A percentile compares a stretch with the other conserved stretches of the same genome.
These are phyloP conservation scores for Lotus japonicus DNA, from an alignment of 306 rosid species.

Conservation along the genomic window DNA sequence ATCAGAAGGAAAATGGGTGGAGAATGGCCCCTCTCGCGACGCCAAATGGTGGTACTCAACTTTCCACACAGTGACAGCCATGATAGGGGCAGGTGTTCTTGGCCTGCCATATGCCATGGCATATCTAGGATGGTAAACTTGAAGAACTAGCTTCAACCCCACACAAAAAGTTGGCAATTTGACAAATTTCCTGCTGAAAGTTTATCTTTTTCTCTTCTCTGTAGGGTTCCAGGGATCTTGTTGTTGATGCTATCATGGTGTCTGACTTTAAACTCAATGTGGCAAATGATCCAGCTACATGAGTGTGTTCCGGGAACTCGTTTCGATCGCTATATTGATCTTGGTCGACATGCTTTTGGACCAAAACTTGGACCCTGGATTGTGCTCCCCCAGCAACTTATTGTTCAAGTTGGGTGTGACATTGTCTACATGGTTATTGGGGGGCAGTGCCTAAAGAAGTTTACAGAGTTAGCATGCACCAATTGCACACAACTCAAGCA, in stretches of 20 bases:
- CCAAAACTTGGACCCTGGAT: constrained; percentile 84
- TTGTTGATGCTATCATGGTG: constrained; percentile 69
- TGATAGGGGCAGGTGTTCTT: constrained; percentile 94
- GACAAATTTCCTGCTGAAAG: neutral
- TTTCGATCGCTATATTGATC: constrained; percentile 78
- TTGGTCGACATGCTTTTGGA: constrained; percentile 85
- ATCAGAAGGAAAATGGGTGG: constrained; percentile 46
- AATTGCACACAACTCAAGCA: constrained; percentile 63
- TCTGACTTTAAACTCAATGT: constrained; percentile 78
- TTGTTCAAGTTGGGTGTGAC: constrained; percentile 88
- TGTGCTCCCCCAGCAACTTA: constrained; percentile 78
- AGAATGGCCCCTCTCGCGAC: constrained; percentile 40
- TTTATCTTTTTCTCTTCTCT: neutral
- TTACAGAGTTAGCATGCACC: constrained; percentile 76
- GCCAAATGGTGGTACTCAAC: constrained; percentile 99
- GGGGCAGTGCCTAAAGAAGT: constrained; percentile 75
- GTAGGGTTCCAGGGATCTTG: constrained; percentile 91
- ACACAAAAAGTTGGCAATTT: neutral
- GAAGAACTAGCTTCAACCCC: neutral
- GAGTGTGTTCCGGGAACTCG: constrained; percentile 91
- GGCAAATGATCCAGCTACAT: constrained; percentile 95
- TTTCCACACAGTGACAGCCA: constrained; percentile 86
- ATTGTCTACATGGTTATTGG: constrained; percentile 88
- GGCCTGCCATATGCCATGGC: constrained; percentile 94
- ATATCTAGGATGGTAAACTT: constrained; percentile 76